These are phyloP conservation scores for Furcasterigmium sp. DNA, from an alignment of 2,329 filamentous ascomycete genomes.

Conservation along the genomic window DNA sequence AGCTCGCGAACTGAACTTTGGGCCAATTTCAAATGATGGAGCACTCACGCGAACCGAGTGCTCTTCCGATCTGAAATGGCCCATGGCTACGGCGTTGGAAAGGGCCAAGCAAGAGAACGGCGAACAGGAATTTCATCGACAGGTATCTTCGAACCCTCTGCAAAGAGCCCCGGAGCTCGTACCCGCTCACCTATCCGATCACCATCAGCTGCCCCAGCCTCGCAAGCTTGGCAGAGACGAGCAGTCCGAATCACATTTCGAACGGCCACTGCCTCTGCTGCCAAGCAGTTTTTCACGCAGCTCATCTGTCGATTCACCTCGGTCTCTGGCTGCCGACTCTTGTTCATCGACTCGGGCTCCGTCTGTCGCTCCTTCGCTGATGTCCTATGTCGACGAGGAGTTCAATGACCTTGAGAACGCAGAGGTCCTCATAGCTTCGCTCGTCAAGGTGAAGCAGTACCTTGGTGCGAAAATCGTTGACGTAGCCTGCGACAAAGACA, in stretches of 20 bases:
- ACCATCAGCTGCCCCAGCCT: slow-evolving; percentile 20
- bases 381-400: slow-evolving; percentile 12
- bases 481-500: no score
- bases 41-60: no score
- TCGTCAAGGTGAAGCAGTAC: no score
- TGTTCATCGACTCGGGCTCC: slow-evolving; percentile 1
- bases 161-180: slow-evolving; percentile 25
- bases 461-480: no score
- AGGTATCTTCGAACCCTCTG: slow-evolving; percentile 17
- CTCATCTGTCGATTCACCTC: slow-evolving; percentile 10
- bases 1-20: no score
- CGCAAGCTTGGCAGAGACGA: slow-evolving; percentile 22
- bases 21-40: no score
- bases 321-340: background rate
- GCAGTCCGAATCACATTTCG: slow-evolving; percentile 13
- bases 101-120: background rate
- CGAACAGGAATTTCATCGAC: slow-evolving; percentile 8
- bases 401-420: slow-evolving; percentile 13
- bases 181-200: slow-evolving; percentile 1
- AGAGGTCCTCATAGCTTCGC: slow-evolving; percentile 19
- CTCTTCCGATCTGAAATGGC: no score
- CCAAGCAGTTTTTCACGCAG: slow-evolving; percentile 16
- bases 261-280: slow-evolving; percentile 21
- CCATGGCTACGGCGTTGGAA: background rate
- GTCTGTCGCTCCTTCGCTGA: slow-evolving; percentile 19